A percentile compares a stretch with the other conserved stretches of the same genome.
These are phyloP conservation scores for Abrus precatorius DNA, from an alignment of 306 rosid genomes.

Conservation along the genomic window DNA sequence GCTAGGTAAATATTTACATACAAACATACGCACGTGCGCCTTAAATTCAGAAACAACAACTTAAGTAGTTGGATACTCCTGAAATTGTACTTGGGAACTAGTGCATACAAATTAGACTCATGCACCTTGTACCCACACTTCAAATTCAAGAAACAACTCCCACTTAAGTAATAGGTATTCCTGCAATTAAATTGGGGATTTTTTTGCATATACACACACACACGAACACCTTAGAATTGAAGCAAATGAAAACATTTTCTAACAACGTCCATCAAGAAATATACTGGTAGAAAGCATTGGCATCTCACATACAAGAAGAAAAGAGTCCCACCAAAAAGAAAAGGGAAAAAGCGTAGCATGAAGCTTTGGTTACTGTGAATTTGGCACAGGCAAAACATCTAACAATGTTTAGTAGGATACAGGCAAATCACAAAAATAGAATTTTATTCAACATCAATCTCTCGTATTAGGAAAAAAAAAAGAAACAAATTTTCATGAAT, in stretches of 20 bases:
- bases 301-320: conserved; percentile 1
- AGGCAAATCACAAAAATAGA: not conserved
- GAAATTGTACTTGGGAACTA: too few relatives aligned
- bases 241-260: not conserved
- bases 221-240: conserved; percentile 22
- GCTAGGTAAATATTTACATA: too few relatives aligned
- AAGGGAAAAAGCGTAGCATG: not conserved
- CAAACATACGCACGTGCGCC: too few relatives aligned
- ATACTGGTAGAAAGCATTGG: conserved; percentile 15
- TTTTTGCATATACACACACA: not conserved
- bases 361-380: not conserved
- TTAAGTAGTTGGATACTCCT: too few relatives aligned
- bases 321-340: not conserved
- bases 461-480: conserved; percentile 9
- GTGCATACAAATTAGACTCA: too few relatives aligned
- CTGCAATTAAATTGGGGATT: conserved; percentile 13
- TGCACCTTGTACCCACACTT: not conserved
- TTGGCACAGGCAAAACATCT: not conserved
- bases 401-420: not conserved
- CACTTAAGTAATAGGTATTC: conserved; percentile 15
- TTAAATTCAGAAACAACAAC: too few relatives aligned
- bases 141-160: conserved; percentile 33
- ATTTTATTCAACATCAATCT: not conserved
- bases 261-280: conserved; percentile 1
- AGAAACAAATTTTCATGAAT: not conserved